These are phyloP conservation scores for Ceratocystis cubensis DNA, from an alignment of 2,329 filamentous ascomycete species.

Conservation along the genomic window DNA sequence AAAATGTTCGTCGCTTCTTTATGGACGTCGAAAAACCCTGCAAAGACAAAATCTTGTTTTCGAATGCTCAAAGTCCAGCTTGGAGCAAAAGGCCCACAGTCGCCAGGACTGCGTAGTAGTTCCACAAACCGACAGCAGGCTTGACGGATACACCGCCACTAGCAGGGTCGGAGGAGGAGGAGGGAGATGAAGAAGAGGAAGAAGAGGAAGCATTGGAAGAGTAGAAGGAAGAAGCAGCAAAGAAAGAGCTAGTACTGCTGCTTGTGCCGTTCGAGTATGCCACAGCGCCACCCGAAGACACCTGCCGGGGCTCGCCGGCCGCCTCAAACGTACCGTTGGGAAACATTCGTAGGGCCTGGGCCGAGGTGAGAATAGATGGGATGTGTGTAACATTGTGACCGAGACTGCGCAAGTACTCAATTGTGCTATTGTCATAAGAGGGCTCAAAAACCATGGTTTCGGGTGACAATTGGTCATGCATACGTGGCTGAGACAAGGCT, in stretches of 20 bases:
- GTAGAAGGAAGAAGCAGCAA: background rate
- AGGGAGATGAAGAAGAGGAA: no score
- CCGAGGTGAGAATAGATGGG: slow-evolving; percentile 51
- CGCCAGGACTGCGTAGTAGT: background rate
- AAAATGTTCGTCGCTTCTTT: background rate
- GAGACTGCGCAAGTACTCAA: slow-evolving; percentile 49
- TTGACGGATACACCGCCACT: background rate
- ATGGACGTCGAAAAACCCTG: background rate
- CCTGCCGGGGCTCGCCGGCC: slow-evolving; percentile 68
- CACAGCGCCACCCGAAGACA: slow-evolving; percentile 54
- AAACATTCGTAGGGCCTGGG: slow-evolving; percentile 57
- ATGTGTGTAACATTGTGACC: slow-evolving; percentile 69
- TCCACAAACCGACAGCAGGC: background rate
- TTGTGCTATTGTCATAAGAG: slow-evolving; percentile 55
- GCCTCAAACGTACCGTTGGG: slow-evolving; percentile 61
- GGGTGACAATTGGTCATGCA: slow-evolving; percentile 76
- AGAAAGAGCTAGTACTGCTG: background rate
- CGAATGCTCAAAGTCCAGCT: background rate
- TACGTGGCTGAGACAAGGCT: slow-evolving; percentile 53
- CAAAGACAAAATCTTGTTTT: background rate
- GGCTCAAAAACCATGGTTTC: slow-evolving; percentile 59
- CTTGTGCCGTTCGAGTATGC: slow-evolving; percentile 26
- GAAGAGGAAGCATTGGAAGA: no score
- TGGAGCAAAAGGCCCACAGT: background rate
- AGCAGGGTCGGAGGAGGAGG: background rate